Percentiles rank a stretch among this genome's conserved stretches.
phyloP scores from a whole-genome alignment of 2,329 filamentous ascomycete species.

The Trichoderma atrobrunneum region DNA sequence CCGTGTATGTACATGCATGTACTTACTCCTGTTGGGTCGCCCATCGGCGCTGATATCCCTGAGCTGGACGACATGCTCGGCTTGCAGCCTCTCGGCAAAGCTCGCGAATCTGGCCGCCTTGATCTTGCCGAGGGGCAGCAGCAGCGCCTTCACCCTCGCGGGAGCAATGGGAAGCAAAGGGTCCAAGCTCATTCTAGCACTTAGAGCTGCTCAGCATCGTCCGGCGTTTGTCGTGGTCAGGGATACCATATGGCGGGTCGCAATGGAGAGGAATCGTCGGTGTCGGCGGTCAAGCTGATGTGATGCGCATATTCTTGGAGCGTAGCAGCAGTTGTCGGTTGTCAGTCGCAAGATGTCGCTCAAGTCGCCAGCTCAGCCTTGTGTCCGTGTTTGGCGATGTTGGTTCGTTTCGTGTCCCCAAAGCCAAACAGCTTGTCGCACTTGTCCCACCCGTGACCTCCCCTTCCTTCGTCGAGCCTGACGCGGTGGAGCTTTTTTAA shows the following conservation, averaged over 20 bases:
- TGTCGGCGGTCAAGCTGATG: neutral
- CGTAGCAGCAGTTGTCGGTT: neutral
- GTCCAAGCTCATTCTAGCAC: conserved; percentile 78
- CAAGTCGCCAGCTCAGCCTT: too few species aligned
- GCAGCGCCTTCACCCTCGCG: conserved; percentile 82
- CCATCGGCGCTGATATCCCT: conserved; percentile 83
- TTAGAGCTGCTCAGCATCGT: conserved; percentile 36
- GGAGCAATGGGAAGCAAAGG: conserved; percentile 87
- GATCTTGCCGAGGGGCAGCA: conserved; percentile 84
- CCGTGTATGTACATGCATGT: neutral
- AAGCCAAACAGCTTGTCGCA: conserved; percentile 18
- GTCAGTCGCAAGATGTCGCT: neutral
- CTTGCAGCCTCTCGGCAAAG: conserved; percentile 74
- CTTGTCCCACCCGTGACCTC: conserved; percentile 17
- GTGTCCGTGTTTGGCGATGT: neutral
- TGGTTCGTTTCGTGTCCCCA: conserved; percentile 14
- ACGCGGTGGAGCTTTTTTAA: conserved; percentile 12
- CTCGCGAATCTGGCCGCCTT: conserved; percentile 74
- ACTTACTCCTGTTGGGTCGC: conserved; percentile 77
- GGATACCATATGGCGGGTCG: conserved; percentile 4
- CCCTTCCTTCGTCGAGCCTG: neutral
- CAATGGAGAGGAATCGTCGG: neutral
- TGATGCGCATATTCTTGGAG: conserved; percentile 9
- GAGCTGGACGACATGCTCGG: conserved; percentile 77
- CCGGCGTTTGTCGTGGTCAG: conserved; percentile 15